Base-by-base conservation (phyloP, 768 basidiomycete species). In the Mycena olivaceomarginata region DNA sequence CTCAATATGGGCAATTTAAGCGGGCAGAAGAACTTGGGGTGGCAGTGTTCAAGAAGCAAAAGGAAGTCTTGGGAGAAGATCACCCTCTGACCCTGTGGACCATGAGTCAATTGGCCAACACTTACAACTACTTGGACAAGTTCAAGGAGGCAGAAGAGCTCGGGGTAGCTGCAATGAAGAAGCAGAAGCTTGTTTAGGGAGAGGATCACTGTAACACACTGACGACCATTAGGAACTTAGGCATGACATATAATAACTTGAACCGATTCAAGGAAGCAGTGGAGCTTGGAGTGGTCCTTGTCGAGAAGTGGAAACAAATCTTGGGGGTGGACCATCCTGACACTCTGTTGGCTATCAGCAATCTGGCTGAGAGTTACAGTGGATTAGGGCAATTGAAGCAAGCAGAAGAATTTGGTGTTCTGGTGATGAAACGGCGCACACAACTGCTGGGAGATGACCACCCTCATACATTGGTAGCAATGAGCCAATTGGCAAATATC, bases 101-200 rank as follows among this genome's bases (percentile, higher is more conserved):
- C n/a, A 5, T 56, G 53, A 56, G 53, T 20, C 53, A 56, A 56
- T 56, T 56, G 53, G 53, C 53, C n/a, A 22, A 25, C n/a, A 56
- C n/a, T 56, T 56, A 56, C 18, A 56, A 22, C 53, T n/a, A 56
- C 53, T 56, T 56, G 53, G n/a, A 56, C n/a, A 56, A 56, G 53
- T 56, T 56, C n/a, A 56, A 56, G 53, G 53, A 56, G 53, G 53
- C 53, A 56, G 53, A 56, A 56, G 53, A 56, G 22, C 4, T 56
- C 6, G 53, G 53, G 53, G 2, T 56, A 20, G 53, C 53, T 22
- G 53, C 53, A 56, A 56, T 56, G 53, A 56, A 56, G n/a, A 56
- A n/a, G 8, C 53, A 56, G 53, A 56, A 56, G n/a, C 53, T 56
- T 56, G 53, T 56, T 20, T 56, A 5, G 20, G 53, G 53, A 22